Evolutionary conservation across 2,329 filamentous ascomycete species (phyloP).

Genomic region (Sporothrix protearum): DNA sequence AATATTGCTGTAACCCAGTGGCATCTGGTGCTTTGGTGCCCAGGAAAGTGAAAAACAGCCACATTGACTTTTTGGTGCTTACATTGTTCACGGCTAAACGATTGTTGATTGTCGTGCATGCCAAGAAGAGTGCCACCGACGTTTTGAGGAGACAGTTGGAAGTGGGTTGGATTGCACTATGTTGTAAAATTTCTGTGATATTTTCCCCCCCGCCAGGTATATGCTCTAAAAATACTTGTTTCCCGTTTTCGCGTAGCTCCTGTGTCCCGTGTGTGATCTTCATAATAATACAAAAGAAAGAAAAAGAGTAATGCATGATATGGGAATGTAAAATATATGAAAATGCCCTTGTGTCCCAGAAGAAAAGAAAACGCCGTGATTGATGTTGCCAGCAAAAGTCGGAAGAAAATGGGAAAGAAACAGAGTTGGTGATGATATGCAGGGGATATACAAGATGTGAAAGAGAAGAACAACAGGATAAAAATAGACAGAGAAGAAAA

Average conservation of each 20-base stretch:
- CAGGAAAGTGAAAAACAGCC: background rate
- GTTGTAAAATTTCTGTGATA: background rate
- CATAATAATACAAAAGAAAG: constrained; percentile 14
- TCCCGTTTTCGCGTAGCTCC: constrained; percentile 4
- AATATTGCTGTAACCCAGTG: background rate
- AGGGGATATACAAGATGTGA: constrained; percentile 9
- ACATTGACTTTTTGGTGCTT: background rate
- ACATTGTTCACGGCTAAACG: background rate
- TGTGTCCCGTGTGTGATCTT: constrained; percentile 9
- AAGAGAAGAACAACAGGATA: background rate
- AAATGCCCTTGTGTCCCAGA: background rate
- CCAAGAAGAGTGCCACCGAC: background rate
- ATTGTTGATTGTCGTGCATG: background rate
- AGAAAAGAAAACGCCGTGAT: constrained; percentile 11
- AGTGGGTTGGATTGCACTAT: background rate
- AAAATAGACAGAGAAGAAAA: background rate
- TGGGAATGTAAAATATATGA: background rate
- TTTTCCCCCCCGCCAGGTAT: background rate
- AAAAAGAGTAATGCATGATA: background rate
- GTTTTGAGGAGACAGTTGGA: background rate
- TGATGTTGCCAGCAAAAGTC: background rate
- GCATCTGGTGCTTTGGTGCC: too few relatives aligned
- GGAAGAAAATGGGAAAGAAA: background rate
- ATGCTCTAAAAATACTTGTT: background rate
- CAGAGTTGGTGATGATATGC: background rate